Percentiles rank a stretch among this genome's conserved stretches.
Conservation (phyloP, 805 yeast genomes). For the Maudiozyma saulgeensis region DNA sequence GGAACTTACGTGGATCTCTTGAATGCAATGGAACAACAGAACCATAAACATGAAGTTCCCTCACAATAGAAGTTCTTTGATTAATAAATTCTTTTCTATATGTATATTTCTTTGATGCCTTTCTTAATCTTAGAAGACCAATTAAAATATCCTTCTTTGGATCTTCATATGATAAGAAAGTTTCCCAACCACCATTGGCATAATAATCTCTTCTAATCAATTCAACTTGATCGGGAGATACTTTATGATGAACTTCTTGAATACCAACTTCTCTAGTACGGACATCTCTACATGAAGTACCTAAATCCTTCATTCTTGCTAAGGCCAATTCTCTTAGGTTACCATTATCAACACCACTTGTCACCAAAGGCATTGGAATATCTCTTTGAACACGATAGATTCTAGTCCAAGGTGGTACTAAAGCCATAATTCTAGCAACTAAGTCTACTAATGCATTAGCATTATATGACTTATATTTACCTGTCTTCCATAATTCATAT, state of each 20-base stretch:
- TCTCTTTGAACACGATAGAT: constrained; percentile 97
- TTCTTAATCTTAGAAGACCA: constrained; percentile 79
- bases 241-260: constrained; percentile 95
- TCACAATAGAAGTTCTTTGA: constrained; percentile 87
- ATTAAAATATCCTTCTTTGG: constrained; percentile 92
- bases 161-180: constrained; percentile 90
- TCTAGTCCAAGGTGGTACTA: constrained; percentile 99
- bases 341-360: constrained; percentile 97
- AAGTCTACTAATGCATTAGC: constrained; percentile 90
- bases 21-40: constrained; percentile 94
- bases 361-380: constrained; percentile 97
- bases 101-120: constrained; percentile 81
- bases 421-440: constrained; percentile 89
- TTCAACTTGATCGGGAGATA: constrained; percentile 95
- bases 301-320: constrained; percentile 97
- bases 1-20: constrained; percentile 94
- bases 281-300: constrained; percentile 90
- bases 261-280: constrained; percentile 98
- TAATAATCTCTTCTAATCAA: constrained; percentile 89
- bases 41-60: constrained; percentile 96
- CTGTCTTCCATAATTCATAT: constrained; percentile 95
- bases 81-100: constrained; percentile 77
- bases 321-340: constrained; percentile 89
- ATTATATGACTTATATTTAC: constrained; percentile 85
- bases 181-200: constrained; percentile 99